A percentile compares a stretch with the other conserved stretches of the same genome.
These are phyloP conservation scores for Cenchrus fungigraminus DNA, from an alignment of 176 grass and related monocot species.

Conservation along the genomic window DNA sequence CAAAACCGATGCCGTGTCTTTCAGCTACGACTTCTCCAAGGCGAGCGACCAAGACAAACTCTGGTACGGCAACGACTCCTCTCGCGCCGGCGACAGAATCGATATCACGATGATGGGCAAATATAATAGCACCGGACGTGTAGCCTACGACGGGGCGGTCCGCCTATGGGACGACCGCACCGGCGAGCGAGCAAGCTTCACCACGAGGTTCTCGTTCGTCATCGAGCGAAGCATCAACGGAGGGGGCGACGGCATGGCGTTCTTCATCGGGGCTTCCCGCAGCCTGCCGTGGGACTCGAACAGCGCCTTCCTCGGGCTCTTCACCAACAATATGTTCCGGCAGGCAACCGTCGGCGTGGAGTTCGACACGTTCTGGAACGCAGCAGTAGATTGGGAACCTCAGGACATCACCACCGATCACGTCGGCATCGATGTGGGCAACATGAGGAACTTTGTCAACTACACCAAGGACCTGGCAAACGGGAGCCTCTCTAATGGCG, in stretches of 20 bases:
- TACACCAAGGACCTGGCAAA: background rate
- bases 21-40: no score
- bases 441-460: background rate
- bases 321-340: background rate
- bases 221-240: background rate
- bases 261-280: background rate
- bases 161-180: background rate
- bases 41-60: no score
- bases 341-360: background rate
- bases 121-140: no score
- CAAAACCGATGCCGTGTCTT: no score
- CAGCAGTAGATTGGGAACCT: background rate
- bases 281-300: background rate
- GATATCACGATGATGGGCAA: no score
- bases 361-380: slow-evolving; percentile 13
- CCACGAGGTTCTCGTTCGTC: background rate
- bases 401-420: background rate
- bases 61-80: no score
- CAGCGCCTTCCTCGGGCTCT: background rate
- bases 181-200: background rate
- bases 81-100: no score
- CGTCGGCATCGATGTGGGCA: slow-evolving; percentile 10
- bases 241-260: slow-evolving; percentile 27
- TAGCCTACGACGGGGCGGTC: no score
- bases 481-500: background rate